A percentile compares a stretch with the other conserved stretches of the same genome.
Evolutionary conservation across 208 protist species (phyloP).

Genomic region (Hexamita inflata): DNA sequence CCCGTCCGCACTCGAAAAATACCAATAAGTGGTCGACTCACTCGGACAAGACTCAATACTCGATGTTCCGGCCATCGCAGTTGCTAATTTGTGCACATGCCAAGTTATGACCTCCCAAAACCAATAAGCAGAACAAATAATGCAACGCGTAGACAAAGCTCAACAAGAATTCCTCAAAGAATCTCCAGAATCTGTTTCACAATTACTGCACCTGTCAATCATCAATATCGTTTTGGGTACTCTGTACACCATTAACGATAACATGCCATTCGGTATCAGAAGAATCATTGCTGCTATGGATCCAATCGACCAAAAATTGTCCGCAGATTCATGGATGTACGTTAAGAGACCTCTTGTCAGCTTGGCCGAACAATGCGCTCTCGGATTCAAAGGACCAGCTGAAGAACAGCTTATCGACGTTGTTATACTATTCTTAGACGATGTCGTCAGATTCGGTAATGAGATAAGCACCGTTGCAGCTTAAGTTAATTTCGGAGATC

Average conservation of each 20-base stretch:
- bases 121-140: constrained; percentile 4
- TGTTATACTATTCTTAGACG: constrained; percentile 20
- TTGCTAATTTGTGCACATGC: constrained; percentile 13
- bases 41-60: background rate
- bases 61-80: constrained; percentile 1
- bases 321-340: constrained; percentile 12
- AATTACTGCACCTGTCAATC: background rate
- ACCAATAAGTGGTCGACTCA: constrained; percentile 11
- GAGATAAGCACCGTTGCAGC: background rate
- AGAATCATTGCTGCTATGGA: constrained; percentile 6
- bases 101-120: background rate
- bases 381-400: background rate
- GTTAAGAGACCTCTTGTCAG: constrained; percentile 5
- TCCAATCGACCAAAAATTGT: background rate
- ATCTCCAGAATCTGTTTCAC: background rate
- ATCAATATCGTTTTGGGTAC: constrained; percentile 14
- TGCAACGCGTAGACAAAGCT: constrained; percentile 5
- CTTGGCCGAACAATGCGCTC: background rate
- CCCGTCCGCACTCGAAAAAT: background rate
- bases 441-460: constrained; percentile 2
- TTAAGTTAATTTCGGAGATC: background rate
- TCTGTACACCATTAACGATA: constrained; percentile 10
- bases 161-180: background rate
- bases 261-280: constrained; percentile 13
- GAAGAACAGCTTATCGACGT: constrained; percentile 20